Evolutionary conservation across 139 green algal genomes (phyloP).

Genomic region (Pleodorina starrii): DNA sequence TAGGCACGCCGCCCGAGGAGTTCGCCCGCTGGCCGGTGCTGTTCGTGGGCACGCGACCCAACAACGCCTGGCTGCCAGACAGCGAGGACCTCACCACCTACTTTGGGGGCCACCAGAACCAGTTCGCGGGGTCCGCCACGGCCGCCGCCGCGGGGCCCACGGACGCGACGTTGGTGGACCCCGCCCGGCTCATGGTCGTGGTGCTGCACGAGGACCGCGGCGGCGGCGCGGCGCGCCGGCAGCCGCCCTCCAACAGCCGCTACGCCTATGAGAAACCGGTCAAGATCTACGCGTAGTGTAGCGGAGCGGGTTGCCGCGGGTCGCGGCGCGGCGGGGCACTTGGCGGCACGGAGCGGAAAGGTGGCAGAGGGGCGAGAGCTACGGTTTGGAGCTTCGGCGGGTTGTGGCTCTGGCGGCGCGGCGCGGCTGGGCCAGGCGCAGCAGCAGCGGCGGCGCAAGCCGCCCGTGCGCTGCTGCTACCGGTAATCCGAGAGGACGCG

Average conservation of each 20-base stretch:
- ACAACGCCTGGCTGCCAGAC: constrained; percentile 3
- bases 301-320: too few relatives aligned
- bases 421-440: too few relatives aligned
- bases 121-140: neutral
- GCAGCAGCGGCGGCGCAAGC: too few relatives aligned
- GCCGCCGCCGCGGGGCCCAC: constrained; percentile 26
- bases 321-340: too few relatives aligned
- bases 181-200: constrained; percentile 75
- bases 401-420: too few relatives aligned
- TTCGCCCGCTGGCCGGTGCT: constrained; percentile 89
- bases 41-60: constrained; percentile 62
- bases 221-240: constrained; percentile 33
- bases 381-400: too few relatives aligned
- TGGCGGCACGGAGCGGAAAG: too few relatives aligned
- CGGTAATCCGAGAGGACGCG: too few relatives aligned
- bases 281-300: constrained; percentile 75
- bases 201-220: constrained; percentile 84
- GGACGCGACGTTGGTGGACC: neutral
- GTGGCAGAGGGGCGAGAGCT: too few relatives aligned
- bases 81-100: constrained; percentile 20
- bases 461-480: too few relatives aligned
- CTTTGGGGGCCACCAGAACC: neutral
- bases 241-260: constrained; percentile 14
- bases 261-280: constrained; percentile 76
- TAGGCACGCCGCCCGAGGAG: constrained; percentile 84